A percentile compares a stretch with the other conserved stretches of the same genome.
phyloP scores from a whole-genome alignment of 768 basidiomycete genomes.

The Tremella yokohamensis region DNA sequence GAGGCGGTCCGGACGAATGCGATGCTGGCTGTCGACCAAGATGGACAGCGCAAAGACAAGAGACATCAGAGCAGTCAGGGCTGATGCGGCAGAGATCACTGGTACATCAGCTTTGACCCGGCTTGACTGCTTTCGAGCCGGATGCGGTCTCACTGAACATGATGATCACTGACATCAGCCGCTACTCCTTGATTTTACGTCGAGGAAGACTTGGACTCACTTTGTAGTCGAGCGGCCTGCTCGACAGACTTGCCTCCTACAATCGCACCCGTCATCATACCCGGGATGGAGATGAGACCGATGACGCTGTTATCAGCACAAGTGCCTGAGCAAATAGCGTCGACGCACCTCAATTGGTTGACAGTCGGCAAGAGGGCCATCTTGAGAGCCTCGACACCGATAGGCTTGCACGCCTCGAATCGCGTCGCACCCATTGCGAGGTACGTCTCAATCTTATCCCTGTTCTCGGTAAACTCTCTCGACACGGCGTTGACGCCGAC shows the following conservation, averaged over 20 bases:
- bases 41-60: constrained; percentile 62
- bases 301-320: constrained; percentile 39
- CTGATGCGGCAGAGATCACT: constrained; percentile 73
- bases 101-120: background rate
- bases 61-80: constrained; percentile 65
- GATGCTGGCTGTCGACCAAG: constrained; percentile 59
- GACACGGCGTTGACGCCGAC: constrained; percentile 65
- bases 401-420: constrained; percentile 75
- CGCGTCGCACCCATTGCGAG: constrained; percentile 81
- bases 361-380: constrained; percentile 75
- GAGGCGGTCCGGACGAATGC: constrained; percentile 49
- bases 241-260: constrained; percentile 79
- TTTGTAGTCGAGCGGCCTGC: constrained; percentile 79
- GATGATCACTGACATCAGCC: constrained; percentile 62
- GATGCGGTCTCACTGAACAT: constrained; percentile 62
- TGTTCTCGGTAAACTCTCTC: constrained; percentile 73
- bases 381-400: constrained; percentile 72
- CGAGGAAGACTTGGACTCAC: constrained; percentile 33
- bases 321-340: background rate
- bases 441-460: constrained; percentile 79
- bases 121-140: background rate
- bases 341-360: constrained; percentile 68
- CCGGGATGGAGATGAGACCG: constrained; percentile 54
- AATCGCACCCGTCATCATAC: constrained; percentile 90
- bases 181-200: background rate